These are phyloP conservation scores for Exophiala dermatitidis DNA, from an alignment of 2,329 filamentous ascomycete genomes.

Conservation along the genomic window DNA sequence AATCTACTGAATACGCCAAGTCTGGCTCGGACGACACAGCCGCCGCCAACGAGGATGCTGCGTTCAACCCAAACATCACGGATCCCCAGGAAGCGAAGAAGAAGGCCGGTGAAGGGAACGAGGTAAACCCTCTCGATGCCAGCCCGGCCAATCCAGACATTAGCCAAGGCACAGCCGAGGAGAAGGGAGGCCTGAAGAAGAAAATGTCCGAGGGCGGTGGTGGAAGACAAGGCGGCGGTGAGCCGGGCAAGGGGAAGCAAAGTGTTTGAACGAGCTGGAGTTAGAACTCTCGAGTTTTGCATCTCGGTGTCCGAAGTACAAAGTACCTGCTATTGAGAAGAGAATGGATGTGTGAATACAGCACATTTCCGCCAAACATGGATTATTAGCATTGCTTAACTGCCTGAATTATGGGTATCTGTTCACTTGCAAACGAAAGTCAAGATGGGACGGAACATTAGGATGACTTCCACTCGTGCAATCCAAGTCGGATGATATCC, in stretches of 20 bases:
- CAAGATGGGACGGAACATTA: background rate
- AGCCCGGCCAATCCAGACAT: constrained; percentile 56
- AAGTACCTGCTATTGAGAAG: background rate
- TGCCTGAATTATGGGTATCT: constrained; percentile 6
- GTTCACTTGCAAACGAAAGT: background rate
- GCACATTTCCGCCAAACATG: background rate
- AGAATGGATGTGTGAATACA: constrained; percentile 4
- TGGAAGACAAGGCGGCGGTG: constrained; percentile 33
- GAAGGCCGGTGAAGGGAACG: constrained; percentile 36
- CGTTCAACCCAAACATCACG: constrained; percentile 64
- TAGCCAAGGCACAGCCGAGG: constrained; percentile 41
- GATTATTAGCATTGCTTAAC: background rate
- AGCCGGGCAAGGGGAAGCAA: background rate
- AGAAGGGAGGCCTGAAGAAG: constrained; percentile 40
- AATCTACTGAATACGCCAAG: constrained; percentile 60
- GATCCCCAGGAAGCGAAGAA: constrained; percentile 55
- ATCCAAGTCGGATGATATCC: constrained; percentile 34
- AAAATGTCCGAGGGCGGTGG: constrained; percentile 33
- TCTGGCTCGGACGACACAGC: constrained; percentile 59
- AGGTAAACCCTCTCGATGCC: constrained; percentile 49
- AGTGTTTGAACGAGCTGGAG: background rate
- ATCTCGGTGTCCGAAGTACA: background rate
- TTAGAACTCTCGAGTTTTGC: background rate
- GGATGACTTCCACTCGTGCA: constrained; percentile 26
- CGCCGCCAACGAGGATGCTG: constrained; percentile 50